Percentiles rank a stretch among this genome's conserved stretches.
Conservation (phyloP, 2,329 filamentous ascomycete genomes). For the Aquanectria penicillioides region DNA sequence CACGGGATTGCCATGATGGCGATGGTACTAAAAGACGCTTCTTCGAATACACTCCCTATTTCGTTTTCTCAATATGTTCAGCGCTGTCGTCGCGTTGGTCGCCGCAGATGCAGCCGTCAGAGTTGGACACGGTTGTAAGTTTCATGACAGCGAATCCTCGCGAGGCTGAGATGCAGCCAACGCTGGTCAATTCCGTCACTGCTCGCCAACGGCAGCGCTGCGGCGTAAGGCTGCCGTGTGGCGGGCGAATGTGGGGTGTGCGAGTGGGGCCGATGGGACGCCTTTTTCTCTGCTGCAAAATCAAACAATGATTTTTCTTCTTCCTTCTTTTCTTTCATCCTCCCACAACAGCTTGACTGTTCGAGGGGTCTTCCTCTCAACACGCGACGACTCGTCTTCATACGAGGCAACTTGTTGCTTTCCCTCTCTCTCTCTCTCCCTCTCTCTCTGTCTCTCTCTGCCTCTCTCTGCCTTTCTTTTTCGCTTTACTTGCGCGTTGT, state of each 20-base stretch:
- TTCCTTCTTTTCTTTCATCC: constrained; percentile 25
- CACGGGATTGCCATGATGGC: constrained; percentile 42
- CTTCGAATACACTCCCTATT: too few species aligned
- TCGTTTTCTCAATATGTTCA: too few species aligned
- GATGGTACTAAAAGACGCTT: too few species aligned
- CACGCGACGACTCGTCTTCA: not conserved
- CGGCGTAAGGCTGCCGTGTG: not conserved
- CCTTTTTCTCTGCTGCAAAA: constrained; percentile 28
- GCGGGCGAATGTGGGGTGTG: constrained; percentile 25
- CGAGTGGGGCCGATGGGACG: constrained; percentile 30
- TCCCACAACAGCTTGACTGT: constrained; percentile 12
- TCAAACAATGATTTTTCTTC: constrained; percentile 24
- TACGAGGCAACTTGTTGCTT: not conserved
- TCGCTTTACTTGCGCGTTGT: too few species aligned
- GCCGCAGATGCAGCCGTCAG: not conserved
- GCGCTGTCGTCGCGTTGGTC: not conserved
- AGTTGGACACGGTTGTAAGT: constrained; percentile 22
- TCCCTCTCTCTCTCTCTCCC: too few species aligned
- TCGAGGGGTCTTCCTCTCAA: too few species aligned
- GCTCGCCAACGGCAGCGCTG: constrained; percentile 13
- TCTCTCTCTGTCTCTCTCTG: too few species aligned
- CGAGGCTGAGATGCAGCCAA: constrained; percentile 14
- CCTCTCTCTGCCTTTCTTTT: too few species aligned
- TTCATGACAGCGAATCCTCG: not conserved
- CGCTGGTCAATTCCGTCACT: constrained; percentile 11